Evolutionary conservation across 306 rosid genomes (phyloP).

Genomic region (Cicer judaicum): DNA sequence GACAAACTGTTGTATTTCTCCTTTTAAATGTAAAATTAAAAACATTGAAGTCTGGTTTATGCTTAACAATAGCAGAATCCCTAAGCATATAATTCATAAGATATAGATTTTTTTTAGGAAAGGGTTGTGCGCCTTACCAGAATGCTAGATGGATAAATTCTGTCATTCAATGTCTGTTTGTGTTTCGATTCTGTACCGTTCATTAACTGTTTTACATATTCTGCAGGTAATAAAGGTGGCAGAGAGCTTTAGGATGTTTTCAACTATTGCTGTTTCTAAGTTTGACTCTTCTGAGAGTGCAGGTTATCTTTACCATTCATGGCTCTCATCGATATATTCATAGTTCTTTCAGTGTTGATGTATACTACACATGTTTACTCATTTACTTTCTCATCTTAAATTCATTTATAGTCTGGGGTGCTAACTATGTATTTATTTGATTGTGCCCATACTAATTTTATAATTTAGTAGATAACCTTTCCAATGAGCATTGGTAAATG

Average conservation of each 20-base stretch:
- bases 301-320: constrained; percentile 52
- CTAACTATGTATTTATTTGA: neutral
- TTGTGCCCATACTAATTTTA: neutral
- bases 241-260: constrained; percentile 77
- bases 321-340: neutral
- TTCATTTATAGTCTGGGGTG: constrained; percentile 6
- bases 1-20: neutral
- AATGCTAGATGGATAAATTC: constrained; percentile 5
- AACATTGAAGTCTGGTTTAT: neutral
- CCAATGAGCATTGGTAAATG: neutral
- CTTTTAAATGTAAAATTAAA: neutral
- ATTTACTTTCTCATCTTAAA: neutral
- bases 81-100: constrained; percentile 19
- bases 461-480: neutral
- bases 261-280: constrained; percentile 66
- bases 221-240: constrained; percentile 83
- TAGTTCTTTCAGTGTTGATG: neutral
- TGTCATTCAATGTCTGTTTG: neutral
- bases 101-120: constrained; percentile 21
- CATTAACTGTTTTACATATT: constrained; percentile 33
- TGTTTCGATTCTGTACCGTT: neutral
- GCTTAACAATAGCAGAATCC: neutral
- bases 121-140: neutral
- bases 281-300: constrained; percentile 23
- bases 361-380: constrained; percentile 3